These are phyloP conservation scores for Themeda triandra DNA, from an alignment of 176 grass and related monocot genomes.

Conservation along the genomic window DNA sequence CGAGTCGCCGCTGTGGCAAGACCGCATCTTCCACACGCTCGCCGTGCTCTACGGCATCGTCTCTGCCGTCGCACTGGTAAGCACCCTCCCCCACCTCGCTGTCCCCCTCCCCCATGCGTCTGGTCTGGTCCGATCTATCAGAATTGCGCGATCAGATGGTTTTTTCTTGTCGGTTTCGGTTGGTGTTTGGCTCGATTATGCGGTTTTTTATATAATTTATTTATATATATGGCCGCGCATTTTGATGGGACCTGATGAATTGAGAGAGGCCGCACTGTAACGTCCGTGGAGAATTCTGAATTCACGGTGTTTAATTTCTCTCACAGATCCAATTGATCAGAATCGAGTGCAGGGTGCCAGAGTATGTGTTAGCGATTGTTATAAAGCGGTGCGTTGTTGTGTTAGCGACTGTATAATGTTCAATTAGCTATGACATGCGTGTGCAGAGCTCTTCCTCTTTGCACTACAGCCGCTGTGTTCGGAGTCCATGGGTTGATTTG, in stretches of 20 bases:
- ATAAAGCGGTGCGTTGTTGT: no score
- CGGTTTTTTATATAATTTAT: not conserved
- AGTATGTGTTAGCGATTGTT: no score
- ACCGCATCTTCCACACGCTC: constrained; percentile 81
- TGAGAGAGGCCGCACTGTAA: not conserved
- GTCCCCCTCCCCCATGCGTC: not conserved
- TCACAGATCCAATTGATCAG: constrained; percentile 92
- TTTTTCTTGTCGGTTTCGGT: not conserved
- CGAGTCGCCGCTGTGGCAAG: constrained; percentile 76
- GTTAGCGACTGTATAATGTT: no score
- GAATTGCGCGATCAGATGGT: not conserved
- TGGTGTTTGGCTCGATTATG: not conserved
- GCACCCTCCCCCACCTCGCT: not conserved
- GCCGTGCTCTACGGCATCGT: constrained; percentile 71
- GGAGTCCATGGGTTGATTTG: no score
- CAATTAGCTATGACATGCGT: no score
- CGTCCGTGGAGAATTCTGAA: not conserved
- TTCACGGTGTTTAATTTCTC: not conserved
- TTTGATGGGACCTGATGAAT: constrained; percentile 1
- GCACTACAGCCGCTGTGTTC: no score
- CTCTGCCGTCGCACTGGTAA: constrained; percentile 73
- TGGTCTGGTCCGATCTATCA: not conserved
- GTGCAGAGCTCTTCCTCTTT: no score
- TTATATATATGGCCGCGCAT: not conserved
- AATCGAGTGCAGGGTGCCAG: constrained; percentile 96